Percentiles rank a stretch among this genome's conserved stretches.
These are phyloP conservation scores for Salvia splendens DNA, from an alignment of 257 asterid genomes.

Conservation along the genomic window DNA sequence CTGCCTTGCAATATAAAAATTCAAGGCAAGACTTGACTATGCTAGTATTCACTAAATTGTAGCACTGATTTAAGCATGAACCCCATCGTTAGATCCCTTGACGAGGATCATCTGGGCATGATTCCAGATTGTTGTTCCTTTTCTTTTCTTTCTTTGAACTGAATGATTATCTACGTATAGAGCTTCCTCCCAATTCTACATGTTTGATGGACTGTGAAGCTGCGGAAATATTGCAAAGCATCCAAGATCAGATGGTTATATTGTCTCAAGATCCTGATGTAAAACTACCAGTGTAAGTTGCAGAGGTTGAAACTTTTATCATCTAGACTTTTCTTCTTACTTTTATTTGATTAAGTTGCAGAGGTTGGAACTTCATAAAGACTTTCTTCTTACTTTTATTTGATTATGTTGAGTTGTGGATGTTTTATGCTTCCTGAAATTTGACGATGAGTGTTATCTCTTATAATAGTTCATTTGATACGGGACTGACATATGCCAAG, in stretches of 20 bases:
- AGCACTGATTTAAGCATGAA: conserved; percentile 14
- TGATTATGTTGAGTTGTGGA: neutral
- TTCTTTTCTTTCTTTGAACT: conserved; percentile 26
- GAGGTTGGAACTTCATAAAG: conserved; percentile 19
- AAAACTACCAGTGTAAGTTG: conserved; percentile 79
- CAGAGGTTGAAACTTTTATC: conserved; percentile 24
- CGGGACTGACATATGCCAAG: conserved; percentile 74
- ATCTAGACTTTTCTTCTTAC: conserved; percentile 9
- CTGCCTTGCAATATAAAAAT: neutral
- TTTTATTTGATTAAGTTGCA: conserved; percentile 24
- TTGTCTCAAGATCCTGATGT: conserved; percentile 79
- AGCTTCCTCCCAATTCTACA: conserved; percentile 52
- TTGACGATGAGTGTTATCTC: conserved; percentile 28
- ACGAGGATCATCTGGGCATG: conserved; percentile 8
- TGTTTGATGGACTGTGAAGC: conserved; percentile 96
- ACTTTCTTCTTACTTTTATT: neutral
- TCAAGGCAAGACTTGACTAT: conserved; percentile 27
- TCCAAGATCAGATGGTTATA: conserved; percentile 74
- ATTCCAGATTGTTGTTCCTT: conserved; percentile 19
- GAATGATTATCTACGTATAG: conserved; percentile 48
- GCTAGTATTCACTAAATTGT: conserved; percentile 5
- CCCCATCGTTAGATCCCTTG: neutral
- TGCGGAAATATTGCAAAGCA: conserved; percentile 68
- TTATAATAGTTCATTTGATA: conserved; percentile 69
- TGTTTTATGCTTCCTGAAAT: neutral